Evolutionary conservation across 202 grass and related monocot genomes (phyloP), one percentile per base, ranked within the genome.

Genomic region (Dendrocalamus latiflorus): DNA sequence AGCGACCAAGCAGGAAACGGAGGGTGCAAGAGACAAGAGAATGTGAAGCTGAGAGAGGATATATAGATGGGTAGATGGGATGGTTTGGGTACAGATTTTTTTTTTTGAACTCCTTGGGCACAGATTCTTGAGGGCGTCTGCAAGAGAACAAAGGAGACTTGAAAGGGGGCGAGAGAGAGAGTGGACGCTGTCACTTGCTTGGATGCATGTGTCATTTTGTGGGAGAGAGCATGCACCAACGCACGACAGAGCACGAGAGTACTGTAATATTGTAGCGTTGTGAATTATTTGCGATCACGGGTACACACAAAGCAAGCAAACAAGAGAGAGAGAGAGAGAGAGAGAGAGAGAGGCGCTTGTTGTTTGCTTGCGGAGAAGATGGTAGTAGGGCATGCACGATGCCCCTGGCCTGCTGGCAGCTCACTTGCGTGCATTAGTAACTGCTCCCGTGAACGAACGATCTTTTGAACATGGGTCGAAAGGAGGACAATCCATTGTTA

Each of bases 201-300:
- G 78, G 28, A 72, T 71, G 68, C 34, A 68, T 47, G 44, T 2
- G 68, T 16, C 6, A 18, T 7, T 17, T 43, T 16, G 68, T 26
- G 28, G 39, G 49, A 49, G 48, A n/a, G 26, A 65, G 47, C 51
- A 15, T 42, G 65, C 74, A 55, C 11, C 63, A 20, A 11, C 8
- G 36, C 20, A 15, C n/a, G n/a, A n/a, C n/a, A n/a, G n/a, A 41
- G 43, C 69, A 49, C 68, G 73, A 61, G 51, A 48, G 41, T 30
- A 69, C 70, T 78, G 88, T 63, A 56, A 53, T 8, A 4, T 81
- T 83, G 79, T 74, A 53, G 62, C 33, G 25, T 83, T 77, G 76
- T 20, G 76, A 48, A 70, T 53, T 75, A 80, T 85, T 51, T 81
- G 82, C 60, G 25, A 47, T 89, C 82, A 89, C 87, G 64, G 64